Percentiles rank a stretch among this genome's conserved stretches.
Conservation (phyloP, 495 filamentous ascomycete species). For the Aspergillus carlsbadensis region DNA sequence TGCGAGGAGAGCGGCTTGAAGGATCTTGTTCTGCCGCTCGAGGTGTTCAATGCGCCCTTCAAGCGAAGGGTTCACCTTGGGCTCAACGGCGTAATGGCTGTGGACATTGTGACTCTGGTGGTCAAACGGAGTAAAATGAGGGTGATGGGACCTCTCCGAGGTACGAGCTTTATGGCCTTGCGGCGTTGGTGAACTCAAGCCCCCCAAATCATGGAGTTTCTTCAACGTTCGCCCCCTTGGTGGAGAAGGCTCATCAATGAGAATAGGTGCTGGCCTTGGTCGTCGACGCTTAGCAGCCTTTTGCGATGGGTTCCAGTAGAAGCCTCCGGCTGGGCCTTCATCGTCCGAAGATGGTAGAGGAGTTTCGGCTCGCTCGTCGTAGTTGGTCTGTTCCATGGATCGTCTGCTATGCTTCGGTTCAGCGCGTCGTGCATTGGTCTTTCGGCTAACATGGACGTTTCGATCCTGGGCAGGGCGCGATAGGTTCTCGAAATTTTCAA, state of each 20-base stretch:
- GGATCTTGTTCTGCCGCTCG: conserved; percentile 46
- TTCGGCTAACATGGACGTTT: conserved; percentile 23
- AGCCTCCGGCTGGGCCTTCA: conserved; percentile 28
- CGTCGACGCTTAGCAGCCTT: conserved; percentile 11
- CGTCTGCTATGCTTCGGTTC: conserved; percentile 26
- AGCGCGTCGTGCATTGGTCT: conserved; percentile 29
- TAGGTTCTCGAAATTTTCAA: conserved; percentile 8
- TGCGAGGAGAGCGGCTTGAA: conserved; percentile 44
- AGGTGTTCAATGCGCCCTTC: conserved; percentile 42
- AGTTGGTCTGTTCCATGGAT: conserved; percentile 23
- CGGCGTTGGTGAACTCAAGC: conserved; percentile 25
- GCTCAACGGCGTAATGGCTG: conserved; percentile 15
- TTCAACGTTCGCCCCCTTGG: conserved; percentile 8
- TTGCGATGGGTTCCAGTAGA: conserved; percentile 13
- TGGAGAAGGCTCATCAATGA: conserved; percentile 8
- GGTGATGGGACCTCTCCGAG: conserved; percentile 24
- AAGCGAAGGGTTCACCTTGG: conserved; percentile 21
- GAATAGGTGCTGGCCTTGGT: conserved; percentile 9
- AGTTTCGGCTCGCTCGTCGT: conserved; percentile 24
- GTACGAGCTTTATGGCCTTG: conserved; percentile 22
- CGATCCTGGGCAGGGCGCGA: conserved; percentile 17
- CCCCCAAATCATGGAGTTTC: conserved; percentile 3
- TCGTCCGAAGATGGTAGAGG: conserved; percentile 46
- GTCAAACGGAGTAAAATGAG: conserved; percentile 25
- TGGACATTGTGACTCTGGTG: conserved; percentile 26